Evolutionary conservation across 192 early-diverging fungal genomes (phyloP).

Genomic region (Funneliformis geosporum): DNA sequence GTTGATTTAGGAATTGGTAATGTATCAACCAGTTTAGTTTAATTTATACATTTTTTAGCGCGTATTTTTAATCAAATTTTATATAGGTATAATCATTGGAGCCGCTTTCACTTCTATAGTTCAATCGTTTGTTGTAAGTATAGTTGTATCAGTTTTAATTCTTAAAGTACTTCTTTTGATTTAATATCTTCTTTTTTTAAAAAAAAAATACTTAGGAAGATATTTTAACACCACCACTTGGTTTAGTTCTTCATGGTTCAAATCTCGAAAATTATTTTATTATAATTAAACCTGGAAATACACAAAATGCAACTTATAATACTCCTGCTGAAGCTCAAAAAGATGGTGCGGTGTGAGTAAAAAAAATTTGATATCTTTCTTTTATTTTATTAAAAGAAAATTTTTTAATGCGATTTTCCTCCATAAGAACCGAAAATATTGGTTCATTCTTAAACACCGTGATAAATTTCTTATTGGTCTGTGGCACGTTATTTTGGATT

Average conservation of each 20-base stretch:
- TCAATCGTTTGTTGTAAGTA: conserved; percentile 40
- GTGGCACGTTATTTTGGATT: conserved; percentile 40
- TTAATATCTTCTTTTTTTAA: no score
- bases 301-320: neutral
- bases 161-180: no score
- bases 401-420: neutral
- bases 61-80: neutral
- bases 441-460: conserved; percentile 42
- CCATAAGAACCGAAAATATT: conserved; percentile 40
- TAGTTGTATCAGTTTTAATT: conserved; percentile 1
- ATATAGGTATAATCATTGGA: conserved; percentile 47
- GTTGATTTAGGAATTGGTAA: conserved; percentile 26
- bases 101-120: conserved; percentile 43
- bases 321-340: conserved; percentile 40
- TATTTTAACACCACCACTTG: conserved; percentile 46
- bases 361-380: no score
- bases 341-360: conserved; percentile 42
- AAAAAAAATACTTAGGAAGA: conserved; percentile 33
- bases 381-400: neutral
- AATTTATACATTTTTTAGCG: no score
- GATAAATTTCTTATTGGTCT: conserved; percentile 41
- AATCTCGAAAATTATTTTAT: conserved; percentile 51
- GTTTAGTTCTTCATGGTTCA: conserved; percentile 44
- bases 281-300: conserved; percentile 35
- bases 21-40: no score